Evolutionary conservation across 2,329 filamentous ascomycete species (phyloP), one percentile per base, ranked within the genome.

Genomic region (Phaeoacremonium minimum): DNA sequence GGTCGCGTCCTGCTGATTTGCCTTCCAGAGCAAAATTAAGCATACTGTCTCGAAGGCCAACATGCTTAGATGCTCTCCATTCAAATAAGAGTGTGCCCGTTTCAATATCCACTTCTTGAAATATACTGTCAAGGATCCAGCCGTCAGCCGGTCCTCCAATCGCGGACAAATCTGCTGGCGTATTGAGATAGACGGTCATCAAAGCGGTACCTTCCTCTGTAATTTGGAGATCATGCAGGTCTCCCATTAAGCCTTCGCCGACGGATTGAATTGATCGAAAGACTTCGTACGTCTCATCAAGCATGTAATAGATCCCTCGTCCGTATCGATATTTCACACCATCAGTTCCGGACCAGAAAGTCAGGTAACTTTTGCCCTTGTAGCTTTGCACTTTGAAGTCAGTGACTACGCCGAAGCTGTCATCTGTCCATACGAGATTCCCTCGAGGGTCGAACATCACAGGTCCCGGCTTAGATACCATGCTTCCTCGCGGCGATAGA

Each of bases 221-320:
- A n/a, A 71, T 47, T 13, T 54, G 49, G 39, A 69, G 61, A 32
- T 69, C 64, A 44, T 70, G 67, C 30, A 66, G 52, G 37, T 71
- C 41, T 13, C 35, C 61, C 7, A 54, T 55, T 8, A 50, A 38
- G 1, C 55, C 57, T 16, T 56, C 50, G 19, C 48, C 47, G 7
- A 50, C 40, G 6, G 35, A 16, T 3, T 41, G 12, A 4, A 35
- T 38, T 26, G 41, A 33, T 22, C 38, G 36, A 16, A 44, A 28
- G 3, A 22, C 22, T 14, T 13, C 12, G 4, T n/a, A 4, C 2
- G 9, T 13, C 28, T 14, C 31, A 26, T 30, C 15, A 15, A 44
- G 33, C 26, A 42, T 34, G 18, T 44, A 44, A 32, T 42, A 40
- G 9, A 34, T 35, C 15, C 35, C 39, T 18, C 22, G 33, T 3